Evolutionary conservation across 2,329 filamentous ascomycete species (phyloP).

Genomic region (Byssoonygena ceratinophila): DNA sequence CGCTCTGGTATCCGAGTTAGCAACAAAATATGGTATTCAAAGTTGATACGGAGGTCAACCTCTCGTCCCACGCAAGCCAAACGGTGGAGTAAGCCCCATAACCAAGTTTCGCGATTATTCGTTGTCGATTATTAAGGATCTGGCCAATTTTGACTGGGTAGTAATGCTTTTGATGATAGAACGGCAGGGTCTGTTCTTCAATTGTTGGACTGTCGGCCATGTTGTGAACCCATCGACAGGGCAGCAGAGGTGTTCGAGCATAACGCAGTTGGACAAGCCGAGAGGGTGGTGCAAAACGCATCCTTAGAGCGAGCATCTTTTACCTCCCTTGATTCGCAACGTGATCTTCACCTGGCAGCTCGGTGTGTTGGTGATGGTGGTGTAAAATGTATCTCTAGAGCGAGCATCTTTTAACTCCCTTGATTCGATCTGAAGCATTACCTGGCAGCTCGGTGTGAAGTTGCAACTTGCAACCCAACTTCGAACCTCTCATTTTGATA

Average conservation of each 20-base stretch:
- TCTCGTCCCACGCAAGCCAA: slow-evolving; percentile 20
- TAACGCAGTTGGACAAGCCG: neutral
- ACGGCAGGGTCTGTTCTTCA: slow-evolving; percentile 14
- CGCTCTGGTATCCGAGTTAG: slow-evolving; percentile 9
- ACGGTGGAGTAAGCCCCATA: slow-evolving; percentile 22
- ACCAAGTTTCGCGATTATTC: slow-evolving; percentile 21
- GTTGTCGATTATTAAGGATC: slow-evolving; percentile 17
- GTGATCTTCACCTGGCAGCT: no score
- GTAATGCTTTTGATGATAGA: slow-evolving; percentile 18
- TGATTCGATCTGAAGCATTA: neutral
- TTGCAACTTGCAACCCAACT: no score
- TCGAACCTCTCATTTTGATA: no score
- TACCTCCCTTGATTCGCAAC: neutral
- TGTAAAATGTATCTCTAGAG: no score
- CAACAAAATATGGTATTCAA: neutral
- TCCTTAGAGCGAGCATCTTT: no score
- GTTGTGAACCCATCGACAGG: slow-evolving; percentile 1
- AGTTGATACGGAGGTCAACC: slow-evolving; percentile 1
- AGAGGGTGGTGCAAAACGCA: no score
- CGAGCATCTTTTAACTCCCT: no score
- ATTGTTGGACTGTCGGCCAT: neutral
- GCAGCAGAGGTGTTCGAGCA: neutral
- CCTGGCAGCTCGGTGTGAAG: no score
- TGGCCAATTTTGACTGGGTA: slow-evolving; percentile 20
- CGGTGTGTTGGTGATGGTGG: no score